Percentiles rank a stretch among this genome's conserved stretches.
phyloP scores from a whole-genome alignment of 805 yeast genomes.

The Diddensiella santjacobensis region DNA sequence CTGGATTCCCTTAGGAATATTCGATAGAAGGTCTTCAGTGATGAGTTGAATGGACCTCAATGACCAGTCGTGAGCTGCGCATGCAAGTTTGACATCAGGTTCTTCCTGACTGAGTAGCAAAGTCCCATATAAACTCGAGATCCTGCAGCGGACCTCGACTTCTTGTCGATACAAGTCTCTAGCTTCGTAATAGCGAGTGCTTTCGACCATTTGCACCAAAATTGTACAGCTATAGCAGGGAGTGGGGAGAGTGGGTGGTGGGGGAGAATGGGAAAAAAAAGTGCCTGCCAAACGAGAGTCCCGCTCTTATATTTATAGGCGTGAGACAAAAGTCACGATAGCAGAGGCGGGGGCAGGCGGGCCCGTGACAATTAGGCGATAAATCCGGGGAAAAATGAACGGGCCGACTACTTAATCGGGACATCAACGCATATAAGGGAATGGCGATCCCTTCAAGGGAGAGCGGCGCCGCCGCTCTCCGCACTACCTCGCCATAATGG shows the following conservation, averaged over 20 bases:
- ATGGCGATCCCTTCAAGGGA: not conserved
- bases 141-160: constrained; percentile 34
- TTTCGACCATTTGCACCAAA: too few species aligned
- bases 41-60: constrained; percentile 30
- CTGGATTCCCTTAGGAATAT: constrained; percentile 25
- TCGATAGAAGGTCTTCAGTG: constrained; percentile 29
- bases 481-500: not conserved
- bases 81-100: constrained; percentile 28
- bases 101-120: constrained; percentile 26
- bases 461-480: too few species aligned
- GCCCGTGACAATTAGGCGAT: not conserved
- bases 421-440: not conserved
- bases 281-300: too few species aligned
- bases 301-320: not conserved
- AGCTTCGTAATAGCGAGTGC: constrained; percentile 2
- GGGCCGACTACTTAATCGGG: not conserved
- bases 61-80: constrained; percentile 36
- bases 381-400: not conserved
- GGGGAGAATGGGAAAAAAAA: too few species aligned
- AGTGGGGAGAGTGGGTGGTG: too few species aligned
- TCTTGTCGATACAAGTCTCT: constrained; percentile 17
- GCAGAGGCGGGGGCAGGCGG: not conserved
- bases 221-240: too few species aligned
- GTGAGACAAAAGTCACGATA: not conserved
- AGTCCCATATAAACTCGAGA: constrained; percentile 28